These are phyloP conservation scores for Fusarium coffeatum DNA, from an alignment of 2,329 filamentous ascomycete genomes.

Conservation along the genomic window DNA sequence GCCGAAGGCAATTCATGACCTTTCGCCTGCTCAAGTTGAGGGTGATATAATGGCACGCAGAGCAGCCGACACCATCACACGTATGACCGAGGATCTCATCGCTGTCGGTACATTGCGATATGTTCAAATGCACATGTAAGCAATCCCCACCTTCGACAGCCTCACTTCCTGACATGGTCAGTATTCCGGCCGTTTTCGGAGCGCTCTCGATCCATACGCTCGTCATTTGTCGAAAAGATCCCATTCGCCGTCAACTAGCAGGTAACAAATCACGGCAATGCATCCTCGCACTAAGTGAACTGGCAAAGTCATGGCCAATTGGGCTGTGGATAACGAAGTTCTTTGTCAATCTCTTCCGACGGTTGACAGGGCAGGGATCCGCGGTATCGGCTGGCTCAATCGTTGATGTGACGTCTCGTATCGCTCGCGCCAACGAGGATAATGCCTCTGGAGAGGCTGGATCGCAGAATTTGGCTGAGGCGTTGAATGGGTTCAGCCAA, in stretches of 20 bases:
- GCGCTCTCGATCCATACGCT: slow-evolving; percentile 40
- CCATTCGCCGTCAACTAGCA: slow-evolving; percentile 29
- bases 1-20: slow-evolving; percentile 2
- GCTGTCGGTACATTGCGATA: slow-evolving; percentile 18
- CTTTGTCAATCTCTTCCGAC: slow-evolving; percentile 34
- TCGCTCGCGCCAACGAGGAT: background rate
- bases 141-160: rapidly evolving
- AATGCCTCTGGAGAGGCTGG: rapidly evolving
- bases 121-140: slow-evolving; percentile 33
- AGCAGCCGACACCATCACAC: slow-evolving; percentile 37
- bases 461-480: background rate
- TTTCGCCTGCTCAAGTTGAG: slow-evolving; percentile 6
- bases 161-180: background rate
- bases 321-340: slow-evolving; percentile 36
- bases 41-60: slow-evolving; percentile 10
- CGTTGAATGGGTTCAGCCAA: background rate
- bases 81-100: slow-evolving; percentile 29
- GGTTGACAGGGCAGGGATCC: slow-evolving; percentile 28
- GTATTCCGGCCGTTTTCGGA: slow-evolving; percentile 27
- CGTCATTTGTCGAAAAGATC: slow-evolving; percentile 31
- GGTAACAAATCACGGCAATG: slow-evolving; percentile 42
- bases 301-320: slow-evolving; percentile 37
- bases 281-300: slow-evolving; percentile 34
- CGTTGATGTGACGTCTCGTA: slow-evolving; percentile 22
- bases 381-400: slow-evolving; percentile 14